These are phyloP conservation scores for Globisporangium abappressorium DNA, from an alignment of 352 stramenopile genomes.

Conservation along the genomic window DNA sequence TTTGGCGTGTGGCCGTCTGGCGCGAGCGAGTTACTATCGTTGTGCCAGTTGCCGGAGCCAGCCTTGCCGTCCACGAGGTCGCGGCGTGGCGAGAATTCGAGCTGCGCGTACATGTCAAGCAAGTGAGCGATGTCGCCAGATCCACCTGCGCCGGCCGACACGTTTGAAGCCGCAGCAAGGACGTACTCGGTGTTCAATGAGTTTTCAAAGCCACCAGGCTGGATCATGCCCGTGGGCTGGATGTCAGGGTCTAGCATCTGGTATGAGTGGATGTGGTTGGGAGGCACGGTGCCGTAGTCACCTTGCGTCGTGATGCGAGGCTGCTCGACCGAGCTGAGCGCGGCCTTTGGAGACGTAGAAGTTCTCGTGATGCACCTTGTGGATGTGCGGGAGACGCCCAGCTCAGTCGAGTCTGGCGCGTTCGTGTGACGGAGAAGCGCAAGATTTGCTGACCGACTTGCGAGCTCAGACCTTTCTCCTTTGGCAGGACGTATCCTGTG, in stretches of 20 bases:
- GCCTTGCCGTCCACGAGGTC: conserved; percentile 42
- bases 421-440: conserved; percentile 55
- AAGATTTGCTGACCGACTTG: conserved; percentile 42
- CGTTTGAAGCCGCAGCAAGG: conserved; percentile 27
- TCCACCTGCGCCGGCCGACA: conserved; percentile 27
- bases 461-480: conserved; percentile 35
- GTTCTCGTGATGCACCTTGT: conserved; percentile 60
- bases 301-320: conserved; percentile 46
- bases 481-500: conserved; percentile 49
- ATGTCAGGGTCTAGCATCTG: conserved; percentile 54
- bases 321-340: conserved; percentile 45
- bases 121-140: conserved; percentile 30
- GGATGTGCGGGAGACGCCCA: conserved; percentile 53
- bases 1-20: conserved; percentile 40
- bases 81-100: conserved; percentile 34
- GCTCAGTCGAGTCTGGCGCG: conserved; percentile 37
- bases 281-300: conserved; percentile 51
- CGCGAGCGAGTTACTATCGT: conserved; percentile 39
- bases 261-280: conserved; percentile 59
- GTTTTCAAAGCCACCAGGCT: conserved; percentile 48
- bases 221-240: conserved; percentile 54
- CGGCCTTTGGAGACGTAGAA: conserved; percentile 55
- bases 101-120: conserved; percentile 48
- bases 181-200: conserved; percentile 45
- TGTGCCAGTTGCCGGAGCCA: conserved; percentile 49